Percentiles rank a stretch among this genome's conserved stretches.
Conservation (phyloP, 345 rosid species). For the Ailanthus altissimus region DNA sequence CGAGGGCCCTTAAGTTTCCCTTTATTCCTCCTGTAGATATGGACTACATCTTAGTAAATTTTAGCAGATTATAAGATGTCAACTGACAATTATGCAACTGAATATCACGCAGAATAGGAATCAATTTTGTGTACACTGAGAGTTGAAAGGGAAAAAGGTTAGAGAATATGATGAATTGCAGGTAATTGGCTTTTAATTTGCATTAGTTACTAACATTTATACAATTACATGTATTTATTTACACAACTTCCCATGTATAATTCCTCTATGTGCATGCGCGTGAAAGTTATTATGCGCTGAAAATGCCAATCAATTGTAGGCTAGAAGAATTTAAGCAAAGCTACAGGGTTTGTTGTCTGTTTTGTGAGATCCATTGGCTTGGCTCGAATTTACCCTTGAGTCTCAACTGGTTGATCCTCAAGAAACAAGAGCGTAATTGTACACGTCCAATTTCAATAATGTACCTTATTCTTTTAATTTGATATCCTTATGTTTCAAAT, state of each 20-base stretch:
- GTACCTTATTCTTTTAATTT: not conserved
- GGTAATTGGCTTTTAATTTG: conserved; percentile 4
- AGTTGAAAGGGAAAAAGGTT: not conserved
- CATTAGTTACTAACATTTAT: not conserved
- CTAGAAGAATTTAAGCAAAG: not conserved
- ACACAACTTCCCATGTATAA: conserved; percentile 6
- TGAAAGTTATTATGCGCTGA: not conserved
- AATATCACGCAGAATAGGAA: not conserved
- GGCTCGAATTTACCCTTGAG: not conserved
- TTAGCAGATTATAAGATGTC: not conserved
- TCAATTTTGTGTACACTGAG: not conserved
- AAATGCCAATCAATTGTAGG: not conserved
- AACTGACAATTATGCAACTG: not conserved
- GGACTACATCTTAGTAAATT: conserved; percentile 22
- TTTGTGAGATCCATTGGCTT: not conserved
- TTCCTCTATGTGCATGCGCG: not conserved
- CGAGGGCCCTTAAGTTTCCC: not conserved
- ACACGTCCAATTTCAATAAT: not conserved
- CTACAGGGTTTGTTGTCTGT: not conserved
- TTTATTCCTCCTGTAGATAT: conserved; percentile 36
- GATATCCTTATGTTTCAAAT: no score
- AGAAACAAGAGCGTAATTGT: not conserved
- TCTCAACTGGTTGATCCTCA: not conserved
- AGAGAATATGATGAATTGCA: not conserved
- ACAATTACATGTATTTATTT: not conserved